A percentile compares a stretch with the other conserved stretches of the same genome.
Conservation (phyloP, 2,329 filamentous ascomycete species). For the Davidsoniella virescens region DNA sequence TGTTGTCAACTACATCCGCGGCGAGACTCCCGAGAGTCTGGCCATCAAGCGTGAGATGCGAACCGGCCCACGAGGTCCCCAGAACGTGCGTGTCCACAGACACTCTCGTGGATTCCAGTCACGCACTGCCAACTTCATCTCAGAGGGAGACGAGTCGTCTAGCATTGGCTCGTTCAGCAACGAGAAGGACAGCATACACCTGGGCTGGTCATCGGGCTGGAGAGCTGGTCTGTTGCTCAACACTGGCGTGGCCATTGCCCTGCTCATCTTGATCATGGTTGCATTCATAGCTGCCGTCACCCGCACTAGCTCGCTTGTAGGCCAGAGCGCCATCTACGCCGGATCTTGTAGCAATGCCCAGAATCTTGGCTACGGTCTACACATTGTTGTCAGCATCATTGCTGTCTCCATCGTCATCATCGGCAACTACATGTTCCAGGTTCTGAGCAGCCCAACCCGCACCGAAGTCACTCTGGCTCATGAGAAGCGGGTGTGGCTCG, state of each 20-base stretch:
- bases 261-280: slow-evolving; percentile 19
- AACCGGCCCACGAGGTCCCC: slow-evolving; percentile 6
- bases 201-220: slow-evolving; percentile 27
- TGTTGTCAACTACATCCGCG: slow-evolving; percentile 37
- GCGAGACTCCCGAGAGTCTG: slow-evolving; percentile 37
- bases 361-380: slow-evolving; percentile 25
- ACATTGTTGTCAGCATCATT: slow-evolving; percentile 29
- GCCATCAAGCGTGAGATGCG: slow-evolving; percentile 27
- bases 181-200: slow-evolving; percentile 10
- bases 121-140: slow-evolving; percentile 21
- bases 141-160: slow-evolving; percentile 15
- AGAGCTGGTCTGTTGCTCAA: slow-evolving; percentile 30
- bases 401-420: slow-evolving; percentile 28
- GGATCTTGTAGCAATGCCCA: slow-evolving; percentile 24
- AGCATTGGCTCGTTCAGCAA: neutral
- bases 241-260: slow-evolving; percentile 5
- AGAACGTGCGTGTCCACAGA: slow-evolving; percentile 7
- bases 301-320: slow-evolving; percentile 20
- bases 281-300: slow-evolving; percentile 25
- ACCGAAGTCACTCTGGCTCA: slow-evolving; percentile 32
- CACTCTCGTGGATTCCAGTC: slow-evolving; percentile 18
- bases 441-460: slow-evolving; percentile 37
- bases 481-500: slow-evolving; percentile 29
- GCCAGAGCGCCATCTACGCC: slow-evolving; percentile 23
- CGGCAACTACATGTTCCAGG: slow-evolving; percentile 37